Evolutionary conservation across 73 alveolate genomes (phyloP).

Genomic region (Tetrahymena borealis): DNA sequence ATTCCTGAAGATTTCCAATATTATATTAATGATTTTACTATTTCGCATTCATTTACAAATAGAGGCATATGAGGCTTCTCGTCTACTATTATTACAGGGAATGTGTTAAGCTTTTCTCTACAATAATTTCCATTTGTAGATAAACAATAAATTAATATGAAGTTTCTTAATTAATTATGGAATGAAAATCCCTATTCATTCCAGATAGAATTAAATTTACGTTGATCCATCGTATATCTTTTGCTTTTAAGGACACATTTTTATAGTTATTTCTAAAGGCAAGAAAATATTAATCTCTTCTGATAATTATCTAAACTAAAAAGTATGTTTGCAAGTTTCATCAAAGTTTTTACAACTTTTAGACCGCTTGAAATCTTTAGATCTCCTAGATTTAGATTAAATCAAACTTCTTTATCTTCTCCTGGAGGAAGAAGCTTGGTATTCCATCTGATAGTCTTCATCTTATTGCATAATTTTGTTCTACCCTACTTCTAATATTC

Average conservation of each 20-base stretch:
- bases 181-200: too few relatives aligned
- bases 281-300: neutral
- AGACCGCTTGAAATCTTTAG: neutral
- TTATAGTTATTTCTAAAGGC: neutral
- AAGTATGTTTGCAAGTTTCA: neutral
- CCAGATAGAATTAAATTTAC: too few relatives aligned
- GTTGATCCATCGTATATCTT: neutral
- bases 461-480: neutral
- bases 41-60: neutral
- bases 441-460: neutral
- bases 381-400: neutral
- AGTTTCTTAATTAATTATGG: too few relatives aligned
- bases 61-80: neutral
- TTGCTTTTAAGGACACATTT: neutral
- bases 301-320: neutral
- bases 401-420: neutral
- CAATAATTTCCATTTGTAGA: neutral
- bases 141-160: too few relatives aligned
- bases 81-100: neutral
- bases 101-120: neutral
- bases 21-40: neutral
- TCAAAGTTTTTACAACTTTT: neutral
- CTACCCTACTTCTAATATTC: neutral
- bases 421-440: neutral
- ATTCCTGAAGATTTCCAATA: neutral